Evolutionary conservation across 2,329 filamentous ascomycete species (phyloP).

Genomic region (Ophiocordyceps camponoti-leonardi): DNA sequence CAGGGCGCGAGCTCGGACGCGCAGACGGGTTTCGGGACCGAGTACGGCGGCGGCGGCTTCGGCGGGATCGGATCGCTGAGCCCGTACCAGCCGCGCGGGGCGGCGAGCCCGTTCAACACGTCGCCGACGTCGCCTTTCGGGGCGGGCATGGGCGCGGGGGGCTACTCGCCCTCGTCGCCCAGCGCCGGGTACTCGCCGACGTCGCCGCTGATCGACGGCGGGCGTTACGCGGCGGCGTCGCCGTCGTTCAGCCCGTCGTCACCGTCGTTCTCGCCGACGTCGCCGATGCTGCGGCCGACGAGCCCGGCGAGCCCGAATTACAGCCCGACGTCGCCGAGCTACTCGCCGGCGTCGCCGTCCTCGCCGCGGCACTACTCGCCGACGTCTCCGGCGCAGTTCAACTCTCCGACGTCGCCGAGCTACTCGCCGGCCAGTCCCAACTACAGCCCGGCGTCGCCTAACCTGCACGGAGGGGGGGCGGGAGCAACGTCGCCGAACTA

Average conservation of each 20-base stretch:
- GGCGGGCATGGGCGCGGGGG: constrained; percentile 24
- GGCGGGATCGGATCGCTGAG: constrained; percentile 36
- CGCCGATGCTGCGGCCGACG: constrained; percentile 36
- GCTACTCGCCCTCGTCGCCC: constrained; percentile 65
- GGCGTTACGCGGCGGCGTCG: constrained; percentile 37
- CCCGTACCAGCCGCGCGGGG: constrained; percentile 43
- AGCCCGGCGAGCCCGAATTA: constrained; percentile 43
- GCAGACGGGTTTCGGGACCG: constrained; percentile 46
- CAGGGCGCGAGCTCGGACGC: constrained; percentile 56
- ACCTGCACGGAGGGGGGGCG: constrained; percentile 22
- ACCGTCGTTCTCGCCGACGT: constrained; percentile 46
- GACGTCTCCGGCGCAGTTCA: constrained; percentile 58
- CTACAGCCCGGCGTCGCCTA: constrained; percentile 54
- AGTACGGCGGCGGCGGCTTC: constrained; percentile 36
- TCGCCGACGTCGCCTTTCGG: constrained; percentile 50
- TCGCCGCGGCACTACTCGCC: constrained; percentile 41
- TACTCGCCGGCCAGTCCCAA: constrained; percentile 56
- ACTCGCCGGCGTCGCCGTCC: constrained; percentile 44
- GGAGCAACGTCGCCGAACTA: constrained; percentile 40
- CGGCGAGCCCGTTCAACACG: constrained; percentile 61
- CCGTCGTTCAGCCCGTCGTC: constrained; percentile 47
- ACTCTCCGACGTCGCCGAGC: constrained; percentile 56
- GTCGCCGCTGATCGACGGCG: constrained; percentile 43
- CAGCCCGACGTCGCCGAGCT: constrained; percentile 48
- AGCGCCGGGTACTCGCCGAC: constrained; percentile 60